Evolutionary conservation across 2,329 filamentous ascomycete genomes (phyloP).

Genomic region (Phialocephala sp.): DNA sequence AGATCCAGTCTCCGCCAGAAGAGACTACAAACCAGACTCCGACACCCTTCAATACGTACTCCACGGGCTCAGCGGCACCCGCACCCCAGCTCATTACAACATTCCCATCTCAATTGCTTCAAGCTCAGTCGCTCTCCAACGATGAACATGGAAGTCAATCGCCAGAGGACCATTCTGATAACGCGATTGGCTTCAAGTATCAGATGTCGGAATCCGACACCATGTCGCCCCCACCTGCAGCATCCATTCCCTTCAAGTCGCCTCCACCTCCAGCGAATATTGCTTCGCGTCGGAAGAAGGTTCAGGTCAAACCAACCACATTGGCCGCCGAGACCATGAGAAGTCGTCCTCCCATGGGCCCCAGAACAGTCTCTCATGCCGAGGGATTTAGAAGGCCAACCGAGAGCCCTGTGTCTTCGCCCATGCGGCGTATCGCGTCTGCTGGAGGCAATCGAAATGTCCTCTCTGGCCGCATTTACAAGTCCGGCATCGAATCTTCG

Average conservation of each 20-base stretch:
- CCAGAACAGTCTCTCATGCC: constrained; percentile 41
- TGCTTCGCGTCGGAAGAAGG: constrained; percentile 42
- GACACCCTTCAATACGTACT: constrained; percentile 33
- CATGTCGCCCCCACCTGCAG: constrained; percentile 36
- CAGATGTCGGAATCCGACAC: constrained; percentile 32
- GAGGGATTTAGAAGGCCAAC: constrained; percentile 38
- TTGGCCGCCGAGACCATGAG: constrained; percentile 36
- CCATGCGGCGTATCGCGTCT: constrained; percentile 43
- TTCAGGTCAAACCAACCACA: constrained; percentile 40
- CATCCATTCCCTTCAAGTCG: constrained; percentile 38
- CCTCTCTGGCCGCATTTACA: constrained; percentile 39
- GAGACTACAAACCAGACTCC: constrained; percentile 31
- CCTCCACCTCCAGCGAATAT: constrained; percentile 41
- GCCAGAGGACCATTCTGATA: constrained; percentile 29
- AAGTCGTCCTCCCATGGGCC: constrained; percentile 37
- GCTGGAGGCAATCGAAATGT: constrained; percentile 41
- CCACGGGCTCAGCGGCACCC: constrained; percentile 19
- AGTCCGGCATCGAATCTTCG: constrained; percentile 39
- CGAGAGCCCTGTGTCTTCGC: constrained; percentile 39
- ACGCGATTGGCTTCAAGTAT: constrained; percentile 32
- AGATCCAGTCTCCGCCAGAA: constrained; percentile 28
- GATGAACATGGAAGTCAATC: constrained; percentile 30
- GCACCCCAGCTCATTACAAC: constrained; percentile 27
- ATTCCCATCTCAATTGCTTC: constrained; percentile 37
- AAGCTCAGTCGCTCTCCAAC: constrained; percentile 15